A percentile compares a stretch with the other conserved stretches of the same genome.
These are phyloP conservation scores for Blastobotrys americana DNA, from an alignment of 805 yeast genomes.

Conservation along the genomic window DNA sequence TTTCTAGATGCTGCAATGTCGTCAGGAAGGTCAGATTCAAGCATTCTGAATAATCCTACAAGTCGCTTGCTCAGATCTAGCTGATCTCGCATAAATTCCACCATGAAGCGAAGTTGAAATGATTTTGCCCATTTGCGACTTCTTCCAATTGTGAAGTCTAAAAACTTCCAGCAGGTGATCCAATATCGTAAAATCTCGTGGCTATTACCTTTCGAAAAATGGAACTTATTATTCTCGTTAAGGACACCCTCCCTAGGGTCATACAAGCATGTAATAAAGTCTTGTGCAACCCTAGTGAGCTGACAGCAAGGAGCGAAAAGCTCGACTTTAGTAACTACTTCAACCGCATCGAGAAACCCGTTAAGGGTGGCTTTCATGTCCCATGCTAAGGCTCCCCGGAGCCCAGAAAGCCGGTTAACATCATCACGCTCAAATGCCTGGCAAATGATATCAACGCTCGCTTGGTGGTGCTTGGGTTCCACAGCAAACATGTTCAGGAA, in stretches of 20 bases:
- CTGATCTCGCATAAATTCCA: conserved; percentile 81
- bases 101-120: conserved; percentile 48
- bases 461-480: conserved; percentile 49
- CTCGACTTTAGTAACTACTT: conserved; percentile 39
- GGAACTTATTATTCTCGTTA: conserved; percentile 26
- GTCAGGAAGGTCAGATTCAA: conserved; percentile 29
- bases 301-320: conserved; percentile 70
- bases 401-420: conserved; percentile 70
- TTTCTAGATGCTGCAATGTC: not conserved
- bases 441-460: conserved; percentile 62
- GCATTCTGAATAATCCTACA: conserved; percentile 55
- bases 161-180: conserved; percentile 64
- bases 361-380: conserved; percentile 41
- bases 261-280: conserved; percentile 53
- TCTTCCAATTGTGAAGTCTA: conserved; percentile 57
- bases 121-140: conserved; percentile 71
- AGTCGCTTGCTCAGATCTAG: conserved; percentile 67
- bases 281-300: conserved; percentile 67
- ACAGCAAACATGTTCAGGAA: conserved; percentile 74
- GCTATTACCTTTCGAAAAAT: conserved; percentile 24
- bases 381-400: conserved; percentile 44
- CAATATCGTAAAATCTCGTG: conserved; percentile 45
- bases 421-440: conserved; percentile 71
- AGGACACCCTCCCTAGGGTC: conserved; percentile 60
- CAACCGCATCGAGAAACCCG: conserved; percentile 43